Percentiles rank a stretch among this genome's conserved stretches.
Conservation (phyloP, 139 green algal genomes). For the Closterium sp. region DNA sequence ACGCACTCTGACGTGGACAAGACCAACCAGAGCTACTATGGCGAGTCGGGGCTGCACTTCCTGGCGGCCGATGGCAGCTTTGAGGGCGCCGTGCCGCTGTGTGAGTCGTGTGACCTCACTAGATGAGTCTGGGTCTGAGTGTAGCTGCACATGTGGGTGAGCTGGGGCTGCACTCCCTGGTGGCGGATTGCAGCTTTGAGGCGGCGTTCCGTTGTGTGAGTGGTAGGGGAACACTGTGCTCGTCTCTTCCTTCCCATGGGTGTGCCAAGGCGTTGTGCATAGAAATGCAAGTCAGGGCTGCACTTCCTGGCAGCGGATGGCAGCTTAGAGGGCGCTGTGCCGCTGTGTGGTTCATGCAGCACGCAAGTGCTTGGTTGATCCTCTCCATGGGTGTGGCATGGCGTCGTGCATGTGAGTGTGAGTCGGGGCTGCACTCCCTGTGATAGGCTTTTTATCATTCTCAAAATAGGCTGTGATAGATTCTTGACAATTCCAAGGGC, state of each 20-base stretch:
- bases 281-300: too few species aligned
- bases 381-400: too few species aligned
- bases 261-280: too few species aligned
- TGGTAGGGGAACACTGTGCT: too few species aligned
- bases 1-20: conserved; percentile 84
- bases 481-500: too few species aligned
- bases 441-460: too few species aligned
- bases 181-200: conserved; percentile 63
- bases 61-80: conserved; percentile 64
- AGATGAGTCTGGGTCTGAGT: not conserved
- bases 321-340: conserved; percentile 58
- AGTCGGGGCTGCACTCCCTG: too few species aligned
- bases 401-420: not conserved
- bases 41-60: conserved; percentile 89
- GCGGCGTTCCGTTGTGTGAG: conserved; percentile 50
- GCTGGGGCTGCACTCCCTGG: conserved; percentile 85
- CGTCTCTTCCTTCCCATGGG: too few species aligned
- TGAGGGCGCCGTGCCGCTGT: conserved; percentile 59
- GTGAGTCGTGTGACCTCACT: not conserved
- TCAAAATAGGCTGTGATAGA: too few species aligned
- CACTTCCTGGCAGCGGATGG: conserved; percentile 53
- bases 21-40: conserved; percentile 87
- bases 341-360: conserved; percentile 46
- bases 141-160: conserved; percentile 58
- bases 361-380: too few species aligned